Base-by-base conservation (phyloP, 1,139 yeast species). In the Barnettozyma hawaiiensis region DNA sequence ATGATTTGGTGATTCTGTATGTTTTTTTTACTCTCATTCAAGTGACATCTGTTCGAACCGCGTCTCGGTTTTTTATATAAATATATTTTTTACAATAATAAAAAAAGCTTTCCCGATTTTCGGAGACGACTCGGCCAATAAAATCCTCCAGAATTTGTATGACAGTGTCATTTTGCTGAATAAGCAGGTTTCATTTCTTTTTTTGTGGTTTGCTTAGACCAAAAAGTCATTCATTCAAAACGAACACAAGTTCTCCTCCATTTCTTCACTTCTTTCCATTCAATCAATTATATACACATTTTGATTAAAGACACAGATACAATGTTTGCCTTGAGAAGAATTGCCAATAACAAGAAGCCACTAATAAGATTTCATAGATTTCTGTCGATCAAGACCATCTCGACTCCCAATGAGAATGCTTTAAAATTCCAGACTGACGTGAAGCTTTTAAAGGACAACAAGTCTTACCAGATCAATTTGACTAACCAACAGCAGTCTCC, bases 321-420 rank as follows among this genome's bases (percentile, higher is more conserved):
- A 20, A 44, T 45, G 47, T 37, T 45, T 11, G 32, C 45, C 2
- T 24, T 45, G 35, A 39, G 29, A 18, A 45, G 37, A 35, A n/a
- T 38, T 9, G 18, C n/a, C 12, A 19, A 16, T 21, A 39, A n/a
- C 28, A 36, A 31, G 7, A 22, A 23, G 14, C 31, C 36, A 12
- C 4, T 24, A 10, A 28, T 3, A 4, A 22, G 16, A n/a, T 38
- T 35, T 15, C 5, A 22, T 8, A 54, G 60, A 49, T 38, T 32
- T n/a, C 45, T 55, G 9, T 51, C 57, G 2, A 72, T 78, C 37
- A 79, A 81, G 56, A 77, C 87, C 0, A 64, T 79, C 2, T 62
- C 86, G 2, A 92, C 98, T 0, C 98, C 98, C 8, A 92, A 92
- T 58, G 92, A 81, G 42, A 87, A 92, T 62, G 97, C 98, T 0